Conservation (phyloP, 2,329 filamentous ascomycete species). For the Neurospora sp. region DNA sequence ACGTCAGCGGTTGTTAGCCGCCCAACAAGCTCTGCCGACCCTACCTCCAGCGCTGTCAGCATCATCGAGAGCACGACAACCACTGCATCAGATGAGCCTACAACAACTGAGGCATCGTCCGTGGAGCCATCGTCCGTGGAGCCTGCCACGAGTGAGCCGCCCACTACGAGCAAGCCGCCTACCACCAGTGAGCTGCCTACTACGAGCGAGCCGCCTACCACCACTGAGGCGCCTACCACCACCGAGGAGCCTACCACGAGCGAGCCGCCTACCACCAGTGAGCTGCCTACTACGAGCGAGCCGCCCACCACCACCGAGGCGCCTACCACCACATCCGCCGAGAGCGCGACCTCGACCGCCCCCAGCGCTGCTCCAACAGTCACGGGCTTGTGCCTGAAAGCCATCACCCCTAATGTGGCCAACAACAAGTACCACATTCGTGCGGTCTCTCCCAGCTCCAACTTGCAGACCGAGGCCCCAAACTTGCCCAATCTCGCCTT, state of each 20-base stretch:
- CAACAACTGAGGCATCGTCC: not conserved
- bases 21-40: not conserved
- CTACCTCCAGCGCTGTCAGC: not conserved
- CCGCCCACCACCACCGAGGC: not conserved
- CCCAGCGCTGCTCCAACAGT: not conserved
- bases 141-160: not conserved
- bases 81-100: not conserved
- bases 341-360: not conserved
- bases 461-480: not conserved
- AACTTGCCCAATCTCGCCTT: not conserved
- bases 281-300: not conserved
- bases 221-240: not conserved
- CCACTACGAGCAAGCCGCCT: not conserved
- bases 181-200: not conserved
- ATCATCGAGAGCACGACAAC: not conserved
- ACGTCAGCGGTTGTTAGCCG: not conserved
- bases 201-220: not conserved
- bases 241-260: not conserved
- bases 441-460: not conserved
- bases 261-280: not conserved
- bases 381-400: not conserved
- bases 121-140: not conserved
- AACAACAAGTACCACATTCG: not conserved
- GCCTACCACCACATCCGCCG: not conserved
- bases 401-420: not conserved